A percentile compares a stretch with the other conserved stretches of the same genome.
Evolutionary conservation across 2,329 filamentous ascomycete genomes (phyloP).

Genomic region (Penicillium verrucosum): DNA sequence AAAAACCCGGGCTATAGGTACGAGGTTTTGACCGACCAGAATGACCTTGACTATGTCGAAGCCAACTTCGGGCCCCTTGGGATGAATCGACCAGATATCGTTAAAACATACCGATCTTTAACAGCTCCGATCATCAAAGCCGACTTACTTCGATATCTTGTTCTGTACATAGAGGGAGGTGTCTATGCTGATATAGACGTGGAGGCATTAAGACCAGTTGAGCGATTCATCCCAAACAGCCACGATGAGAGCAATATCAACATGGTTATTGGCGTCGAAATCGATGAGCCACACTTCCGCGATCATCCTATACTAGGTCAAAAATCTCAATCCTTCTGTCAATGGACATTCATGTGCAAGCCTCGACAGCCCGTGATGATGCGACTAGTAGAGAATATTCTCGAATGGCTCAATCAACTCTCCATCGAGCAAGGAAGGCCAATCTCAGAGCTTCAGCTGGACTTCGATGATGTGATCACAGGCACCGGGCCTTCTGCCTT

Average conservation of each 20-base stretch:
- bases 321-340: constrained; percentile 69
- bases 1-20: constrained; percentile 67
- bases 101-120: constrained; percentile 58
- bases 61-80: constrained; percentile 63
- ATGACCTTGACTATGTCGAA: constrained; percentile 66
- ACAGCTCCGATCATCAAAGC: constrained; percentile 65
- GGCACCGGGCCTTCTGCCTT: constrained; percentile 72
- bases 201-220: constrained; percentile 52
- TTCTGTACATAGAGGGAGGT: constrained; percentile 66
- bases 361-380: constrained; percentile 67
- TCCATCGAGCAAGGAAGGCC: constrained; percentile 57
- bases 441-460: constrained; percentile 60
- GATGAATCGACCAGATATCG: constrained; percentile 64
- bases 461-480: constrained; percentile 70
- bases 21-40: constrained; percentile 67
- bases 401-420: constrained; percentile 62
- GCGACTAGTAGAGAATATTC: constrained; percentile 64
- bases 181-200: constrained; percentile 61
- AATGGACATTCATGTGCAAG: constrained; percentile 72
- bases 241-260: constrained; percentile 64
- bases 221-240: constrained; percentile 60
- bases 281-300: constrained; percentile 64
- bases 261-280: constrained; percentile 68
- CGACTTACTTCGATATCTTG: constrained; percentile 63
- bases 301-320: constrained; percentile 64